Evolutionary conservation across 768 basidiomycete genomes (phyloP).

Genomic region (Rhizopogon salebrosus): DNA sequence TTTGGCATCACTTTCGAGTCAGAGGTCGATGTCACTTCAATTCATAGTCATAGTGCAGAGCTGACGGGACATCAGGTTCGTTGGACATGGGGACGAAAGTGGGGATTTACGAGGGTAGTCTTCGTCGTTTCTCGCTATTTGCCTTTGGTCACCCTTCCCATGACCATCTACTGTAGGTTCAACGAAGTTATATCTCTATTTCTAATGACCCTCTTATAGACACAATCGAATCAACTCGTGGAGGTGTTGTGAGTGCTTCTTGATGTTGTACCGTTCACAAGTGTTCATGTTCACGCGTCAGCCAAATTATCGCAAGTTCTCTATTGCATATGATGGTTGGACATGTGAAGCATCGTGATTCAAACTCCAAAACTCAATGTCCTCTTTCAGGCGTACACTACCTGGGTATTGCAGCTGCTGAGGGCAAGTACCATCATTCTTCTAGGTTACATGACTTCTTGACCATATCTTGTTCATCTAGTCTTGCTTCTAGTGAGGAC

Average conservation of each 20-base stretch:
- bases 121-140: constrained; percentile 18
- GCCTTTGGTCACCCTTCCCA: constrained; percentile 11
- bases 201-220: background rate
- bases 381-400: background rate
- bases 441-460: no score
- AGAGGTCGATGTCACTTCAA: background rate
- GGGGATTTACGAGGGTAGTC: constrained; percentile 13
- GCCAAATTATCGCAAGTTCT: background rate
- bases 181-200: background rate
- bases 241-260: background rate
- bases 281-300: background rate
- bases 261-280: no score
- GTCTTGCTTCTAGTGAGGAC: background rate
- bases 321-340: background rate
- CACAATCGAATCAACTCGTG: background rate
- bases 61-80: constrained; percentile 6
- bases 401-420: background rate
- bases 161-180: constrained; percentile 7
- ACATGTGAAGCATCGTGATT: background rate
- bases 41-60: no score
- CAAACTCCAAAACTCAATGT: background rate
- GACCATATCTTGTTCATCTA: background rate
- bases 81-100: constrained; percentile 13
- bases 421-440: background rate
- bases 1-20: background rate